Conservation (phyloP, 2,329 filamentous ascomycete species). For the Epichloe gansuensis region DNA sequence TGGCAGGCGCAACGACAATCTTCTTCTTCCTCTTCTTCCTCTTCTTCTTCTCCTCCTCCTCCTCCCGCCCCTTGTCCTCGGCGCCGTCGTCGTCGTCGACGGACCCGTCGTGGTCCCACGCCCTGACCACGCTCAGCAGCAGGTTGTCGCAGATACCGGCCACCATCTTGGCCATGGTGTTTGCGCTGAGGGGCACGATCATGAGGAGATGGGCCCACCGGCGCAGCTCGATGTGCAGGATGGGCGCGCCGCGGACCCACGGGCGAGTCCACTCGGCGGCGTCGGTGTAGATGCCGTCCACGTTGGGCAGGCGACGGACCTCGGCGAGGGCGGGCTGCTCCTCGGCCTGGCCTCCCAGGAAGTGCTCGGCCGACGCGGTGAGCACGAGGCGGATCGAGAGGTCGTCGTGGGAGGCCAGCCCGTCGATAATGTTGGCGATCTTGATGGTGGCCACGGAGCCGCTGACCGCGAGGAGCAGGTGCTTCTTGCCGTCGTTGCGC, state of each 20-base stretch:
- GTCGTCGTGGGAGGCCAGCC: slow-evolving; percentile 36
- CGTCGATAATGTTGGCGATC: slow-evolving; percentile 49
- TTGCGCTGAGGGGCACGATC: slow-evolving; percentile 71
- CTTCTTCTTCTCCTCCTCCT: too few relatives aligned
- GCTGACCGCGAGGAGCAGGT: slow-evolving; percentile 29
- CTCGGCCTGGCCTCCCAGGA: slow-evolving; percentile 59
- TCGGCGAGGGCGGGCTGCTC: slow-evolving; percentile 62
- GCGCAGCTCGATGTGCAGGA: slow-evolving; percentile 82
- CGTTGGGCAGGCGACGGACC: slow-evolving; percentile 49
- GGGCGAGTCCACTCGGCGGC: slow-evolving; percentile 71
- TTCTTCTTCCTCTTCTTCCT: slow-evolving; percentile 30
- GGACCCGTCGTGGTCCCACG: slow-evolving; percentile 69
- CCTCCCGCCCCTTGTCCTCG: too few relatives aligned
- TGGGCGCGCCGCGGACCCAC: slow-evolving; percentile 66
- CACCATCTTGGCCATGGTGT: slow-evolving; percentile 73
- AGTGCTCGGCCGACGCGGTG: slow-evolving; percentile 58
- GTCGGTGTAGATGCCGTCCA: slow-evolving; percentile 72
- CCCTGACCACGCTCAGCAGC: slow-evolving; percentile 59
- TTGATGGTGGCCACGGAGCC: slow-evolving; percentile 80
- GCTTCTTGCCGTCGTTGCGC: slow-evolving; percentile 26
- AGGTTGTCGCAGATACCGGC: slow-evolving; percentile 68
- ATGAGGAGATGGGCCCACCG: slow-evolving; percentile 67
- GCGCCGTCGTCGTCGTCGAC: slow-evolving; percentile 29
- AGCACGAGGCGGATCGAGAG: slow-evolving; percentile 79
- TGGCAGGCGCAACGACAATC: slow-evolving; percentile 66